Base-by-base conservation (phyloP, 2,329 filamentous ascomycete genomes). In the Drechslera avenae region DNA sequence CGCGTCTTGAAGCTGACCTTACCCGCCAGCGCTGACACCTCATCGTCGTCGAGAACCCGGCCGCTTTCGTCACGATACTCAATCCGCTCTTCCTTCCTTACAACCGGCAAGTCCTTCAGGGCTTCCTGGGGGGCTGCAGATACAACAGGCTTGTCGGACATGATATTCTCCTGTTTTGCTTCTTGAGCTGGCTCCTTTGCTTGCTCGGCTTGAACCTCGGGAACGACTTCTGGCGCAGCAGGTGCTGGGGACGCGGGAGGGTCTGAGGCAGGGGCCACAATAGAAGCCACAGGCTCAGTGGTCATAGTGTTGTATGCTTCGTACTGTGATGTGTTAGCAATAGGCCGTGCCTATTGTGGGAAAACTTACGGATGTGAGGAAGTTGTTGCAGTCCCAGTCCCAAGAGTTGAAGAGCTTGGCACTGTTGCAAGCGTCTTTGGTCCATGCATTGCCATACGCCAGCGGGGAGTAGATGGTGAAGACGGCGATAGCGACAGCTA, bases 331-430 rank as follows among this genome's bases (percentile, higher is more conserved):
- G 2, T 18, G 47, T 64, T 47, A 64, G 56, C 10, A 6, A 32
- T 6, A 28, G 19, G 35, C 50, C 57, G 57, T 50, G 56, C 6
- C 18, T 13, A 12, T 35, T 4, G 9, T 21, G 8, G 26, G 21
- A 12, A 30, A 39, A 87, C 90, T 89, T 86, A 97, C 92, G 71
- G 86, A 86, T 60, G 87, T 86, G 64, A 88, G 81, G 79, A 99
- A 99, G 53, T 84, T 92, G 75, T 96, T 96, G 83, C 94, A 99
- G 75, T 99, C 94, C 83, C 93, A 99, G 73, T 99, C 94, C 94
- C 94, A 99, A 1, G 86, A 87, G 51, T 83, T 79, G 70, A 97
- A 87, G 10, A 99, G 79, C 80, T 97, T 97, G 55, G 94, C 87
- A 49, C 85, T 86, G 62, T 85, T 86, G 81, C 94, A 99, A 68